Evolutionary conservation across 306 rosid species (phyloP).

Genomic region (Pueraria montana): DNA sequence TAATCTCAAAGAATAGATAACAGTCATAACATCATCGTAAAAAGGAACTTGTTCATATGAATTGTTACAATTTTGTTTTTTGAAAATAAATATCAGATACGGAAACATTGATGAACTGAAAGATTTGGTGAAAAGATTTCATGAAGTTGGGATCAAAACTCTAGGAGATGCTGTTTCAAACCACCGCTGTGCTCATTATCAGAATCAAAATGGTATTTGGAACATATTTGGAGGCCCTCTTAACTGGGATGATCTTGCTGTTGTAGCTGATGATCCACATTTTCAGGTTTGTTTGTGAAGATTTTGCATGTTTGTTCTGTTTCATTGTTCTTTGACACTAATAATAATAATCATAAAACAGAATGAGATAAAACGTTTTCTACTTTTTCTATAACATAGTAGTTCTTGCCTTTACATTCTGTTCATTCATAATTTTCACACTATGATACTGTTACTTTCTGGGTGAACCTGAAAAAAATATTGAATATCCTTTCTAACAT

Average conservation of each 20-base stretch:
- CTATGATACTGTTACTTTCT: background rate
- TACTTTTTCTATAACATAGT: background rate
- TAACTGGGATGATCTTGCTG: constrained; percentile 87
- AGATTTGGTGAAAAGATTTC: constrained; percentile 71
- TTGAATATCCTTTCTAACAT: constrained; percentile 42
- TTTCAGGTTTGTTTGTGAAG: constrained; percentile 73
- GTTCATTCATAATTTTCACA: constrained; percentile 1
- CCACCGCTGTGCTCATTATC: constrained; percentile 86
- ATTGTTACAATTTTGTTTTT: constrained; percentile 27
- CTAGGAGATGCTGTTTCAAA: constrained; percentile 93
- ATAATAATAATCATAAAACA: constrained; percentile 18
- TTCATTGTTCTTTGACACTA: constrained; percentile 6
- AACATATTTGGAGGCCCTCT: constrained; percentile 85
- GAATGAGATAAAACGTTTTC: constrained; percentile 20
- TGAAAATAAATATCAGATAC: constrained; percentile 68
- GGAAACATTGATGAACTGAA: constrained; percentile 84
- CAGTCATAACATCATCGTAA: background rate
- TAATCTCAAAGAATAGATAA: background rate
- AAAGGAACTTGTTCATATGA: constrained; percentile 32
- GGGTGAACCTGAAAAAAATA: constrained; percentile 30
- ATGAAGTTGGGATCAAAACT: constrained; percentile 71
- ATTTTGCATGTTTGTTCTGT: constrained; percentile 9
- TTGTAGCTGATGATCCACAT: constrained; percentile 92
- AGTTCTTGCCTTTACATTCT: constrained; percentile 6
- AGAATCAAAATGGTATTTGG: constrained; percentile 91